A percentile compares a stretch with the other conserved stretches of the same genome.
These are phyloP conservation scores for Voacanga thouarsii DNA, from an alignment of 257 asterid genomes.

Conservation along the genomic window DNA sequence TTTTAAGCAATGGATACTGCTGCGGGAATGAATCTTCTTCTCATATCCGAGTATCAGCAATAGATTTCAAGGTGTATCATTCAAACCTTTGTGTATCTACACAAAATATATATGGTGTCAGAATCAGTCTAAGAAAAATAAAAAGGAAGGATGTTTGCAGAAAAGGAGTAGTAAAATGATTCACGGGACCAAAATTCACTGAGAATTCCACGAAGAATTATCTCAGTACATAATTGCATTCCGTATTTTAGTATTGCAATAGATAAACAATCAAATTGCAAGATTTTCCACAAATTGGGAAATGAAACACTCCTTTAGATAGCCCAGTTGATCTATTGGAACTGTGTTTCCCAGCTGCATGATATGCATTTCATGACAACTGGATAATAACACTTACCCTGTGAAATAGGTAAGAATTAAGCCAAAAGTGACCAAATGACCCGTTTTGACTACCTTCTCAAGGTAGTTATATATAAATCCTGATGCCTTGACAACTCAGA, in stretches of 20 bases:
- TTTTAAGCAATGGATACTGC: not conserved
- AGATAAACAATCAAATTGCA: not conserved
- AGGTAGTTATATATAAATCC: not conserved
- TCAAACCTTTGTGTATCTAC: not conserved
- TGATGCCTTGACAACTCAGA: too few relatives aligned
- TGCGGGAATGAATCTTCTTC: not conserved
- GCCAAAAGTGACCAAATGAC: not conserved
- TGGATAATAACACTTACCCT: not conserved
- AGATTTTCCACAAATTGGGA: not conserved
- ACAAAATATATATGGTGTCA: not conserved
- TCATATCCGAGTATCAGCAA: not conserved
- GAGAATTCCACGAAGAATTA: not conserved
- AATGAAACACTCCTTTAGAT: not conserved
- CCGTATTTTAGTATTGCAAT: not conserved
- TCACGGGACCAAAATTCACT: not conserved
- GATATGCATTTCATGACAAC: not conserved
- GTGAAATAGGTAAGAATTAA: not conserved
- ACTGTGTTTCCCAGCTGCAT: not conserved
- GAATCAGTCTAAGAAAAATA: not conserved
- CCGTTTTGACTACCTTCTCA: not conserved
- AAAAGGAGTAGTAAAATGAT: not conserved
- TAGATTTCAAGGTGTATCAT: not conserved
- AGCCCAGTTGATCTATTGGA: not conserved
- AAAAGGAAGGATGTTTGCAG: not conserved
- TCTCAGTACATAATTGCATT: not conserved